These are phyloP conservation scores for Parasitella parasitica DNA, from an alignment of 371 early-diverging fungal species.

Conservation along the genomic window DNA sequence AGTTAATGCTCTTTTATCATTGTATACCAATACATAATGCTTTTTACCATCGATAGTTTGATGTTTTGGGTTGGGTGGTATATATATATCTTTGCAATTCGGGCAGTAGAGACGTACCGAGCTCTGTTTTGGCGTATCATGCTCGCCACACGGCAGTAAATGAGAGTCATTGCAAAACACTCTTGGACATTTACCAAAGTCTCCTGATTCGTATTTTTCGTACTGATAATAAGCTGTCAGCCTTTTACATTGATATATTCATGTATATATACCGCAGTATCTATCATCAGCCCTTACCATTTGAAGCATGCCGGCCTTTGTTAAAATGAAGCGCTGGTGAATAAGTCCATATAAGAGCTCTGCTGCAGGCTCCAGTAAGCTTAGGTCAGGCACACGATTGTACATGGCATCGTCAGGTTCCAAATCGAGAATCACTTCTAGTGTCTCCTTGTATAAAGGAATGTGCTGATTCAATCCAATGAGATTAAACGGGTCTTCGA, in stretches of 20 bases:
- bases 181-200: slow-evolving; percentile 86
- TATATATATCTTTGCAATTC: slow-evolving; percentile 85
- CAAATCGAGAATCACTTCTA: slow-evolving; percentile 82
- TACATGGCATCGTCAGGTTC: slow-evolving; percentile 62
- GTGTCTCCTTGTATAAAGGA: slow-evolving; percentile 75
- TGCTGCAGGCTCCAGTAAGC: slow-evolving; percentile 47
- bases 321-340: slow-evolving; percentile 81
- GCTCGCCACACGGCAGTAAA: slow-evolving; percentile 82
- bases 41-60: slow-evolving; percentile 73
- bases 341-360: slow-evolving; percentile 78
- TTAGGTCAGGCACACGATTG: slow-evolving; percentile 41
- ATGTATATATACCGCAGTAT: too few relatives aligned
- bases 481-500: slow-evolving; percentile 92
- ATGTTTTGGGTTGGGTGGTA: slow-evolving; percentile 70
- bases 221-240: too few relatives aligned
- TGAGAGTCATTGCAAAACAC: slow-evolving; percentile 70
- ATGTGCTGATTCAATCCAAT: slow-evolving; percentile 81
- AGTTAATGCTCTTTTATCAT: background rate
- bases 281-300: slow-evolving; percentile 72
- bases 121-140: slow-evolving; percentile 64
- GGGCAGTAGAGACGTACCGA: slow-evolving; percentile 81
- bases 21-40: background rate
- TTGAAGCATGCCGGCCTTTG: slow-evolving; percentile 70
- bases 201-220: slow-evolving; percentile 67
- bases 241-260: too few relatives aligned